phyloP scores from a whole-genome alignment of 768 basidiomycete genomes.

The Cystoderma amianthinum region DNA sequence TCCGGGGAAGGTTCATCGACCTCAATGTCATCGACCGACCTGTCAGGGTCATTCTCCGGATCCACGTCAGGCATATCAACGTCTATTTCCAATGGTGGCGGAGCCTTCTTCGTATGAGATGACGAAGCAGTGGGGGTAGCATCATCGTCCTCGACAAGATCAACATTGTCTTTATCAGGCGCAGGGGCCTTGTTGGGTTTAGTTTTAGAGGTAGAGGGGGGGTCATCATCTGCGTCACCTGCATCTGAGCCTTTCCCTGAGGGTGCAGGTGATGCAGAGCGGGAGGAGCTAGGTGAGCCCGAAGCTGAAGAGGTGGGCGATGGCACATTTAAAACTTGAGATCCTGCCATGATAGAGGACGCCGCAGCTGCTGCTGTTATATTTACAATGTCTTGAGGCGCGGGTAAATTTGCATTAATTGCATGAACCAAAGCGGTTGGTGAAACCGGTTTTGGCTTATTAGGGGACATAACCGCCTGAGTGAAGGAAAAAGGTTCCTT shows the following conservation, averaged over 20 bases:
- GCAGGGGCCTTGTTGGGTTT: not conserved
- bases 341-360: slow-evolving; percentile 44
- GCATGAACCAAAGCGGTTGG: not conserved
- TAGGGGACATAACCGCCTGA: not conserved
- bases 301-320: slow-evolving; percentile 27
- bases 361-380: slow-evolving; percentile 30
- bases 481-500: slow-evolving; percentile 1
- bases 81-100: not conserved
- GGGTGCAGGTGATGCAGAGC: slow-evolving; percentile 31
- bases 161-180: not conserved
- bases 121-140: not conserved
- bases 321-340: slow-evolving; percentile 26
- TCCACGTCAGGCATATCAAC: not conserved
- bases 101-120: not conserved
- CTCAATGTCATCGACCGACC: slow-evolving; percentile 18
- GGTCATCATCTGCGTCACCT: not conserved
- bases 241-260: slow-evolving; percentile 7
- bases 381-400: slow-evolving; percentile 16
- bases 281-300: slow-evolving; percentile 28
- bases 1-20: slow-evolving; percentile 18
- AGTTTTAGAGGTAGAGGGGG: not conserved
- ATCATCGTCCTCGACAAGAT: not conserved
- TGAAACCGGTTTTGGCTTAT: slow-evolving; percentile 4
- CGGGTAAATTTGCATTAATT: slow-evolving; percentile 8
- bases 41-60: slow-evolving; percentile 17